A percentile compares a stretch with the other conserved stretches of the same genome.
phyloP scores from a whole-genome alignment of 768 basidiomycete species.

The Tylopilus balloui region DNA sequence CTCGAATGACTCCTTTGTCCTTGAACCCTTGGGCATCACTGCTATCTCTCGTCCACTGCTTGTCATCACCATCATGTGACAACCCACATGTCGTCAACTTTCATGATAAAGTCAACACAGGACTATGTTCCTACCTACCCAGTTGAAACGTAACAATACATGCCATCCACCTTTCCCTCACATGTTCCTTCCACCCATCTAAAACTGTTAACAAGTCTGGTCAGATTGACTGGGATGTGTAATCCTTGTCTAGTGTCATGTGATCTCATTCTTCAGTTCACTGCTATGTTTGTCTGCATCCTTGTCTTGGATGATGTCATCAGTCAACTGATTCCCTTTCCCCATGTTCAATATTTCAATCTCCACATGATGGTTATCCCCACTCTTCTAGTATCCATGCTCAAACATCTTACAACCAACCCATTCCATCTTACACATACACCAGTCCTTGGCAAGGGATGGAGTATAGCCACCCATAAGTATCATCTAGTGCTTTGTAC shows the following conservation, averaged over 20 bases:
- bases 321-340: constrained; percentile 54
- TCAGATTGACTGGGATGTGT: constrained; percentile 64
- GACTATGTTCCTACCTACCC: too few relatives aligned
- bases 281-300: constrained; percentile 41
- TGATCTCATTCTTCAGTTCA: constrained; percentile 35
- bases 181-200: constrained; percentile 55
- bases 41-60: too few relatives aligned
- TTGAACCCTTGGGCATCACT: too few relatives aligned
- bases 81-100: too few relatives aligned
- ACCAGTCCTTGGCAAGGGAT: constrained; percentile 91
- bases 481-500: constrained; percentile 58
- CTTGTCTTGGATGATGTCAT: constrained; percentile 83
- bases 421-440: constrained; percentile 95
- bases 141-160: too few relatives aligned
- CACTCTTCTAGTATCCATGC: constrained; percentile 89
- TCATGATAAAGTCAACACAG: too few relatives aligned
- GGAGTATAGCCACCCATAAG: constrained; percentile 65
- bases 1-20: too few relatives aligned
- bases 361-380: constrained; percentile 63
- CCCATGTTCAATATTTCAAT: constrained; percentile 71
- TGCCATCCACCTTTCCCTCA: constrained; percentile 61
- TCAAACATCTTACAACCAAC: constrained; percentile 86
- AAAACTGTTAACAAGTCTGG: constrained; percentile 72
- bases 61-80: too few relatives aligned
- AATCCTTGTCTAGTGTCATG: constrained; percentile 73